phyloP scores from a whole-genome alignment of 2,329 filamentous ascomycete species.

The Cladorrhinum sp. region DNA sequence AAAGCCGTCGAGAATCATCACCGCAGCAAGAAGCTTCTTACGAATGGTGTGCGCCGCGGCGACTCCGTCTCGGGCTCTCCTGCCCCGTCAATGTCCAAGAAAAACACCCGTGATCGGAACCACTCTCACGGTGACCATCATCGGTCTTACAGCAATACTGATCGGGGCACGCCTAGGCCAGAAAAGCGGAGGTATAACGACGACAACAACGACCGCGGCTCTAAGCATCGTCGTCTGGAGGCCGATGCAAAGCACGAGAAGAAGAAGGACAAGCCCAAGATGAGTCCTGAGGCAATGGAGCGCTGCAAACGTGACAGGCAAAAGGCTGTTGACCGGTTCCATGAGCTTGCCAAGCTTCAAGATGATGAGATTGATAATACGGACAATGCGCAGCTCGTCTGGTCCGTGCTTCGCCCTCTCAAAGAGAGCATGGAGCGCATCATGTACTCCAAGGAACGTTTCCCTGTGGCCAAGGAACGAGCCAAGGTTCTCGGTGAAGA shows the following conservation, averaged over 20 bases:
- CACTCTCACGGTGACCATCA: slow-evolving; percentile 47
- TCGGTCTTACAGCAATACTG: slow-evolving; percentile 49
- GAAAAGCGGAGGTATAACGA: slow-evolving; percentile 63
- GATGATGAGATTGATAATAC: slow-evolving; percentile 35
- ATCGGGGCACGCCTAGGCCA: slow-evolving; percentile 48
- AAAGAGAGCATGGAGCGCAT: slow-evolving; percentile 37
- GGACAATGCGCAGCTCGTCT: slow-evolving; percentile 37
- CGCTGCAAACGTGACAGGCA: slow-evolving; percentile 34
- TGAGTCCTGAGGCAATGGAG: slow-evolving; percentile 37
- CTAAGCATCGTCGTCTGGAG: slow-evolving; percentile 53
- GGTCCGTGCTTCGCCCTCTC: slow-evolving; percentile 39
- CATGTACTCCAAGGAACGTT: slow-evolving; percentile 36
- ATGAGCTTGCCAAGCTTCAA: slow-evolving; percentile 36
- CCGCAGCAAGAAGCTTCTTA: slow-evolving; percentile 82
- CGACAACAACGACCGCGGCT: slow-evolving; percentile 48
- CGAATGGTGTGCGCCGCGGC: slow-evolving; percentile 58
- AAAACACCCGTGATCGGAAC: slow-evolving; percentile 45
- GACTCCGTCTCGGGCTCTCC: slow-evolving; percentile 70
- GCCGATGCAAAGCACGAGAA: slow-evolving; percentile 32
- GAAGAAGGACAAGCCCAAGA: slow-evolving; percentile 40
- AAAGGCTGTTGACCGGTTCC: slow-evolving; percentile 37
- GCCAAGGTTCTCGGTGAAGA: slow-evolving; percentile 38
- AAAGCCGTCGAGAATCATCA: slow-evolving; percentile 88
- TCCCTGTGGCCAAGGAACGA: slow-evolving; percentile 32
- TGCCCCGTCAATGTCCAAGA: slow-evolving; percentile 53